phyloP scores from a whole-genome alignment of 78 protist genomes.

The Cavenderia fasciculata region DNA sequence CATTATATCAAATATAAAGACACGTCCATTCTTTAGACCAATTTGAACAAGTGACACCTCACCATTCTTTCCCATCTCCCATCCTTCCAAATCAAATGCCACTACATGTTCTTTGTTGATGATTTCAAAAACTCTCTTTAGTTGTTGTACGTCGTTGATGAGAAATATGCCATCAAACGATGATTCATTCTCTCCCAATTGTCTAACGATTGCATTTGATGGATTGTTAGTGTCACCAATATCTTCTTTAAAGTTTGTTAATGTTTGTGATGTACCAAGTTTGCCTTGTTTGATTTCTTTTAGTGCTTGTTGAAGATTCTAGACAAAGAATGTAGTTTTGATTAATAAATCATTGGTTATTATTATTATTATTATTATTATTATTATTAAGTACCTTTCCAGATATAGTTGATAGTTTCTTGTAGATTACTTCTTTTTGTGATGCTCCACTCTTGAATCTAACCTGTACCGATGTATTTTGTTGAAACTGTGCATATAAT shows the following conservation, averaged over 20 bases:
- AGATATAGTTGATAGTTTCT: constrained; percentile 41
- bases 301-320: constrained; percentile 58
- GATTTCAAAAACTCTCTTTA: neutral
- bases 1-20: constrained; percentile 36
- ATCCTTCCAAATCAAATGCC: constrained; percentile 41
- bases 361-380: neutral
- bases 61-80: constrained; percentile 66
- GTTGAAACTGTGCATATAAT: too few relatives aligned
- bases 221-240: neutral
- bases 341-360: neutral
- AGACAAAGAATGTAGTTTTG: neutral
- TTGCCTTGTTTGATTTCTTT: constrained; percentile 9
- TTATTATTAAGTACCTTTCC: constrained; percentile 8
- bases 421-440: neutral
- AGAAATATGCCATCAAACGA: constrained; percentile 48
- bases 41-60: constrained; percentile 39
- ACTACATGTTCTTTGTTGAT: constrained; percentile 31
- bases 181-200: neutral
- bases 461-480: too few relatives aligned
- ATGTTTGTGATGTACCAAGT: neutral
- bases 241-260: constrained; percentile 26
- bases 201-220: neutral
- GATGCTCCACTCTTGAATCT: too few relatives aligned
- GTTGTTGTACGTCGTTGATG: constrained; percentile 5
- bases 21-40: constrained; percentile 2